Conservation (phyloP, 192 early-diverging fungal genomes). For the Podila horticola region DNA sequence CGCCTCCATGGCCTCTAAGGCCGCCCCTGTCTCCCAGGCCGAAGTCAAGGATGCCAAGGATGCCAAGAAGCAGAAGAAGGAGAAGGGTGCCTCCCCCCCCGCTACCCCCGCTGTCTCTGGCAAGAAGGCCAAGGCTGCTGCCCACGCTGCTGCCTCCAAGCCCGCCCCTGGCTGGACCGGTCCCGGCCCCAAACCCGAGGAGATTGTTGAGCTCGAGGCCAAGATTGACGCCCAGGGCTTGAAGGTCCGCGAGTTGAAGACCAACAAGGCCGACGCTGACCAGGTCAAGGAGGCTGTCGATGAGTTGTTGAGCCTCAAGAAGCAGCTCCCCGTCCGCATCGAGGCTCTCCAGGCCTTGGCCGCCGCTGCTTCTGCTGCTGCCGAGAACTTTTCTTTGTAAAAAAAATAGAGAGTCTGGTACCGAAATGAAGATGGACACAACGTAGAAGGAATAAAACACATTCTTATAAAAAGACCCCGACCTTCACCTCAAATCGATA, state of each 20-base stretch:
- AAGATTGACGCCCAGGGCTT: constrained; percentile 35
- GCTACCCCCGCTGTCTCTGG: constrained; percentile 22
- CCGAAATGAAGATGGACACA: too few species aligned
- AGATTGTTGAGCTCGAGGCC: constrained; percentile 48
- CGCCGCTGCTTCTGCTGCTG: constrained; percentile 29
- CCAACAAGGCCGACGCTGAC: constrained; percentile 36
- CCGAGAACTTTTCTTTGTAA: constrained; percentile 24
- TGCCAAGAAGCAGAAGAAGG: constrained; percentile 43
- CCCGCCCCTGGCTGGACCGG: constrained; percentile 37
- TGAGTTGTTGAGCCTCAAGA: constrained; percentile 41
- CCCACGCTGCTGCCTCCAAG: constrained; percentile 35
- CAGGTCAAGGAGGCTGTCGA: constrained; percentile 29
- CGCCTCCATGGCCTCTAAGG: constrained; percentile 73
- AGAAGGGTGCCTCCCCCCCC: constrained; percentile 14
- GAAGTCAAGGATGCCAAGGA: constrained; percentile 46
- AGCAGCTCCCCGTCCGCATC: constrained; percentile 37
- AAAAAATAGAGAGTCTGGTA: neutral
- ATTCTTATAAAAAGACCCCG: too few species aligned
- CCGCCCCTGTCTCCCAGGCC: constrained; percentile 35
- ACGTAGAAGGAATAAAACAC: too few species aligned
- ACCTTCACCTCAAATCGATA: too few species aligned
- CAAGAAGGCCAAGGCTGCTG: constrained; percentile 48
- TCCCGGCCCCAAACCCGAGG: constrained; percentile 30
- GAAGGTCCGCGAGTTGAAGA: constrained; percentile 43
- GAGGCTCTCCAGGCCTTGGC: constrained; percentile 35